These are phyloP conservation scores for Elsinoe ampelina DNA, from an alignment of 2,329 filamentous ascomycete species.

Conservation along the genomic window DNA sequence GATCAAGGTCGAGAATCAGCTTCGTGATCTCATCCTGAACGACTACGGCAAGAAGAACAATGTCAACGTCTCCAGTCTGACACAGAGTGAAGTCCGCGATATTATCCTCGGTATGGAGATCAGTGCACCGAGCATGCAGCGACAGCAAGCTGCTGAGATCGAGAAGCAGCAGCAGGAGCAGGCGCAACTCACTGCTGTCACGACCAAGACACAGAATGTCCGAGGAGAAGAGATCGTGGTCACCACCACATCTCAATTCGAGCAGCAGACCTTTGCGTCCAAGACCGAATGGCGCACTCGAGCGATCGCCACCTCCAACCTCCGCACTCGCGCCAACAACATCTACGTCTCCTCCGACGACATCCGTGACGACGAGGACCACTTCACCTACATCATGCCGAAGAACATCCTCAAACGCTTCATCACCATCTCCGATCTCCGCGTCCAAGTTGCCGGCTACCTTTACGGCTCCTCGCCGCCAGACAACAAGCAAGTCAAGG, in stretches of 20 bases:
- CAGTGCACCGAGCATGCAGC: constrained; percentile 91
- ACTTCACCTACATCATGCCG: constrained; percentile 93
- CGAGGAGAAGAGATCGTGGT: constrained; percentile 97
- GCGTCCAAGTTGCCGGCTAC: constrained; percentile 93
- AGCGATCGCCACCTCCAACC: constrained; percentile 90
- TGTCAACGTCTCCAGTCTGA: constrained; percentile 94
- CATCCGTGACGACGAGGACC: constrained; percentile 77
- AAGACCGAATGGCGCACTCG: constrained; percentile 98
- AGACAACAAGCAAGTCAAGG: constrained; percentile 95
- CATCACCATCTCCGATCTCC: constrained; percentile 92
- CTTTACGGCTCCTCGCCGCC: constrained; percentile 86
- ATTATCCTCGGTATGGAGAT: constrained; percentile 99
- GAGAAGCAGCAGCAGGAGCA: constrained; percentile 98
- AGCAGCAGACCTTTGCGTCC: constrained; percentile 93
- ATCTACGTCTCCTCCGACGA: constrained; percentile 98
- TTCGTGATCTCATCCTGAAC: constrained; percentile 91
- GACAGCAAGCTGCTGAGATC: constrained; percentile 95
- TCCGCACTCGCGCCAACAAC: constrained; percentile 90
- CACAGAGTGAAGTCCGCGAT: constrained; percentile 91
- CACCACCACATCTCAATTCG: constrained; percentile 94
- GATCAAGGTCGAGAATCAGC: constrained; percentile 98
- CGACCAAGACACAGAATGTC: constrained; percentile 95
- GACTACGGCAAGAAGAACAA: constrained; percentile 99
- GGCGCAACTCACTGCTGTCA: constrained; percentile 90
- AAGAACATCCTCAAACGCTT: constrained; percentile 98